Percentiles rank a stretch among this genome's conserved stretches.
phyloP scores from a whole-genome alignment of 2,329 filamentous ascomycete genomes.

The Calycina herbarum region DNA sequence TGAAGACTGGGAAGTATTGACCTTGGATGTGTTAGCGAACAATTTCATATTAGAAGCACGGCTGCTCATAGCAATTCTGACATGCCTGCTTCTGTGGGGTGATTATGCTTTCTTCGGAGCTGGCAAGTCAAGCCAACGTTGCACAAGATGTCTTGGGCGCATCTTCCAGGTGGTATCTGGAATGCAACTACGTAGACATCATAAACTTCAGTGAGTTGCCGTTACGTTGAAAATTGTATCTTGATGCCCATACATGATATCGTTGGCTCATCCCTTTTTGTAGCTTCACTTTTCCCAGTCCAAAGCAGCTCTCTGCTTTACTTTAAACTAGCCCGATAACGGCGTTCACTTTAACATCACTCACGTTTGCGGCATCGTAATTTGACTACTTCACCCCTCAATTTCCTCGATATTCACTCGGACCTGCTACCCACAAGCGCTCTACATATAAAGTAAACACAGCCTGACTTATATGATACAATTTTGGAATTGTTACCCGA shows the following conservation, averaged over 20 bases:
- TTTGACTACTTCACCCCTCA: not conserved
- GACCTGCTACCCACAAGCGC: too few species aligned
- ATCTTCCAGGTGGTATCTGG: too few species aligned
- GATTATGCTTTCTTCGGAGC: not conserved
- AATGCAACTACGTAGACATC: too few species aligned
- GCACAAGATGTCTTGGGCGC: too few species aligned
- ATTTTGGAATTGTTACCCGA: too few species aligned
- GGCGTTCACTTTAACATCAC: not conserved
- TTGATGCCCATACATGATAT: too few species aligned
- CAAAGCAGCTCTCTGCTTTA: not conserved
- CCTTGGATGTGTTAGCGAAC: not conserved
- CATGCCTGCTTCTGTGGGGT: not conserved
- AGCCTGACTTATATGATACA: too few species aligned
- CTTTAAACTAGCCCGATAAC: not conserved
- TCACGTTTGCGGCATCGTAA: not conserved
- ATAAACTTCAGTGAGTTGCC: too few species aligned
- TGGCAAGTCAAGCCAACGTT: not conserved
- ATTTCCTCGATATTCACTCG: not conserved
- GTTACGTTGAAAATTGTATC: too few species aligned
- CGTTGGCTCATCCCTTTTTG: not conserved
- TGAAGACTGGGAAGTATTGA: conserved; percentile 34
- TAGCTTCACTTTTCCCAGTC: not conserved
- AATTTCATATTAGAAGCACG: not conserved
- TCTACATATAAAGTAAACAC: too few species aligned
- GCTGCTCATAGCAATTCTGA: not conserved